Percentiles rank a stretch among this genome's conserved stretches.
These are phyloP conservation scores for Cucurbitaria berberidis DNA, from an alignment of 2,329 filamentous ascomycete genomes.

Conservation along the genomic window DNA sequence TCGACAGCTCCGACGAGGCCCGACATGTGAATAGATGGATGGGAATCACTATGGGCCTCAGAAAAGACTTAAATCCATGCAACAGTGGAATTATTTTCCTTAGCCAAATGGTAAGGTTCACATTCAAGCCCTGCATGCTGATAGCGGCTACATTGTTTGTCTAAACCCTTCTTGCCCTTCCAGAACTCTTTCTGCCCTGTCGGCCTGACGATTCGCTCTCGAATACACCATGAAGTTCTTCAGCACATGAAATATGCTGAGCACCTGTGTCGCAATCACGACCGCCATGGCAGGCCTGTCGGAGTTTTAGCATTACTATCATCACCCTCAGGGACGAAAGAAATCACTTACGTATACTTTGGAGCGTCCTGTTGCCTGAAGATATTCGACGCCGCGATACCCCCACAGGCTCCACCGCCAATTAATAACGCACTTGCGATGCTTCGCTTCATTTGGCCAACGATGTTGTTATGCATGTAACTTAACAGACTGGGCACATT, in stretches of 20 bases:
- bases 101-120: no score
- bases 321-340: not conserved
- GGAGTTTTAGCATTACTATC: slow-evolving; percentile 2
- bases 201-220: slow-evolving; percentile 21
- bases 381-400: slow-evolving; percentile 26
- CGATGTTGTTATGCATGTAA: slow-evolving; percentile 38
- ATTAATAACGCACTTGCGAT: slow-evolving; percentile 33
- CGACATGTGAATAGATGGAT: no score
- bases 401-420: slow-evolving; percentile 24
- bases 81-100: no score
- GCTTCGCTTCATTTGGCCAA: slow-evolving; percentile 30
- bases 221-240: slow-evolving; percentile 16
- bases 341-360: slow-evolving; percentile 12
- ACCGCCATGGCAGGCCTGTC: slow-evolving; percentile 26
- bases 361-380: slow-evolving; percentile 29
- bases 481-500: slow-evolving; percentile 23
- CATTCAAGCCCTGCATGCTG: not conserved
- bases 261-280: slow-evolving; percentile 25
- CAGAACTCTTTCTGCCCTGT: slow-evolving; percentile 21
- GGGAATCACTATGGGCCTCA: no score
- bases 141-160: slow-evolving; percentile 19
- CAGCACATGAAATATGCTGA: slow-evolving; percentile 14
- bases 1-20: no score
- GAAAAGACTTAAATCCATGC: no score
- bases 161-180: slow-evolving; percentile 29